Evolutionary conservation across 805 yeast genomes (phyloP).

Genomic region (Scheffersomyces lignosus): DNA sequence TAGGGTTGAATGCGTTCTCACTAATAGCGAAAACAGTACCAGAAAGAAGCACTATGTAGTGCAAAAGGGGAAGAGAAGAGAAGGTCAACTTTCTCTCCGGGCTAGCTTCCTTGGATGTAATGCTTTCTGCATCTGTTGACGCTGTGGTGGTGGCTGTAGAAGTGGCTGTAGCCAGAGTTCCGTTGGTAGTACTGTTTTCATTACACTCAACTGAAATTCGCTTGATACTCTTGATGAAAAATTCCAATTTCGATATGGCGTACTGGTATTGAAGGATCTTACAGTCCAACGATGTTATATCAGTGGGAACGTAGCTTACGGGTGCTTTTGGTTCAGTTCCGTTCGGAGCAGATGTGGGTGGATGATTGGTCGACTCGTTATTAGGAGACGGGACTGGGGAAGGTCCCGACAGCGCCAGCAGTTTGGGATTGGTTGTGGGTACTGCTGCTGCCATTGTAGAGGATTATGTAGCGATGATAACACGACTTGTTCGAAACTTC

Average conservation of each 20-base stretch:
- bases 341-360: neutral
- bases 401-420: too few relatives aligned
- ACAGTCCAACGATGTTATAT: conserved; percentile 46
- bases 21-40: conserved; percentile 38
- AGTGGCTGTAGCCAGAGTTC: conserved; percentile 13
- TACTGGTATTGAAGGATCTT: conserved; percentile 59
- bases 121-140: conserved; percentile 1
- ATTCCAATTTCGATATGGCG: conserved; percentile 47
- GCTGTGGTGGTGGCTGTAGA: conserved; percentile 31
- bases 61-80: conserved; percentile 28
- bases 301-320: conserved; percentile 1
- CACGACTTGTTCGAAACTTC: too few relatives aligned
- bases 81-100: conserved; percentile 1
- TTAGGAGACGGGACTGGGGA: too few relatives aligned
- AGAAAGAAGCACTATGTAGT: conserved; percentile 32
- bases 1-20: conserved; percentile 29
- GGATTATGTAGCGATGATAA: too few relatives aligned
- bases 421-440: too few relatives aligned
- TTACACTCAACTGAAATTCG: conserved; percentile 16
- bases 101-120: conserved; percentile 15
- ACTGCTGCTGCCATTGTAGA: too few relatives aligned
- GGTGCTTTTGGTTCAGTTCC: neutral
- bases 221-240: conserved; percentile 33
- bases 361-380: too few relatives aligned
- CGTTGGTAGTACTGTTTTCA: conserved; percentile 10